Base-by-base conservation (phyloP, 1,284 basidiomycete species). In the Sanguinoderma infundibulare region DNA sequence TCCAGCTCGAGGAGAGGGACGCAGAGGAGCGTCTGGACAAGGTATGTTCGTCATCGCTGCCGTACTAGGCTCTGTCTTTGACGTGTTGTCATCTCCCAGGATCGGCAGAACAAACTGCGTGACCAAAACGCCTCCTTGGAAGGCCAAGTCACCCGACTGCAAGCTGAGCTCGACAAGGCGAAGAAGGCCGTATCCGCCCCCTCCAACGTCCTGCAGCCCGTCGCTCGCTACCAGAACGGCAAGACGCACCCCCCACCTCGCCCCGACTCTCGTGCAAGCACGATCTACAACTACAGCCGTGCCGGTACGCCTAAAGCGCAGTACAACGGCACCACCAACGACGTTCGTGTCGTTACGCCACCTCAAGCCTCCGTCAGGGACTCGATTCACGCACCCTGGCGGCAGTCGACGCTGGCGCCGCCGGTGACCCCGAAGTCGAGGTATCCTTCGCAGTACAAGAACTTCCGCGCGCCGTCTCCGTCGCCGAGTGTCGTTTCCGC, bases 1-100 rank as follows among this genome's bases (percentile, higher is more conserved):
- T 89, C 64, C 89, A 92, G 68, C 79, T 92, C 3, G 90, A 92
- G 66, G 91, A 92, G 68, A 81, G 81, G 57, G 89, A 91, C 64
- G 87, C 87, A 30, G 84, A 90, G 63, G 84, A 85, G 67, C 85
- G 89, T 30, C 71, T 89, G 59, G 73, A 78, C 57, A 83, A 88
- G 83, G 91, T 92, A 67, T 74, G 66, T 22, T 38, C 3, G 34
- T 26, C 9, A 38, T 66, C 55, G 35, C 50, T 12, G 9, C 10
- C 35, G 46, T 1, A n/a, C 12, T 49, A 17, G 36, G 8, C 22
- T 36, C 36, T 52, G 20, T 35, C 52, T 44, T 22, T 54, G 14
- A 60, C n/a, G 10, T 30, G 3, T 12, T 62, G 4, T 30, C 63
- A 24, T 47, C 36, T 58, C 17, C n/a, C 67, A 92, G 91, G 89